phyloP scores from a whole-genome alignment of 805 yeast genomes.

The Cephaloascus fragrans region DNA sequence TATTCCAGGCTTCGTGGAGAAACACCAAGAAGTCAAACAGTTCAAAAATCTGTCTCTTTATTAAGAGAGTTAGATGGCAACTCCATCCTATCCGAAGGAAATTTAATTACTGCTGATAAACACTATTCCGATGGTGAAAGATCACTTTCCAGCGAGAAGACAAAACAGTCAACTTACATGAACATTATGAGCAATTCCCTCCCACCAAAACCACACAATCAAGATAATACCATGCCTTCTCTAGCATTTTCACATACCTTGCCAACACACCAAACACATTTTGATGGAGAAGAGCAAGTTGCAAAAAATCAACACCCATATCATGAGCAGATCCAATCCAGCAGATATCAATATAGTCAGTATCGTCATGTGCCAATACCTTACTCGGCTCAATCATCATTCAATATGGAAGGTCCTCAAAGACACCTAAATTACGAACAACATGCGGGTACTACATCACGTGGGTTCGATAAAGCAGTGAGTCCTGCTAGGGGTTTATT shows the following conservation, averaged over 20 bases:
- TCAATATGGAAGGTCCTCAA: not conserved
- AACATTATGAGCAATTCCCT: not conserved
- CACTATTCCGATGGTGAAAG: no score
- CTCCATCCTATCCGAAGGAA: no score
- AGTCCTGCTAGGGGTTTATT: not conserved
- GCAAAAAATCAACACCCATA: not conserved
- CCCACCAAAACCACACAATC: not conserved
- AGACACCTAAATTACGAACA: not conserved
- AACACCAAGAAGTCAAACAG: conserved; percentile 31
- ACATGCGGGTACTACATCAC: no score
- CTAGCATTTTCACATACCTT: not conserved
- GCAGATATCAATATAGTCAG: no score
- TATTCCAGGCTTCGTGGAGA: conserved; percentile 49
- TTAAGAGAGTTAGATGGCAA: conserved; percentile 9
- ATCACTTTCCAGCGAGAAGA: not conserved
- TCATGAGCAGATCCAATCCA: not conserved
- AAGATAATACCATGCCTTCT: not conserved
- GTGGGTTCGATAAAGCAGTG: not conserved
- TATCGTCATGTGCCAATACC: not conserved
- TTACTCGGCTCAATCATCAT: no score
- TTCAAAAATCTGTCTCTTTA: conserved; percentile 5
- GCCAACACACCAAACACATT: not conserved
- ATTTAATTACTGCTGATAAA: conserved; percentile 6
- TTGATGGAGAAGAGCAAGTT: no score
- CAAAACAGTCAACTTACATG: not conserved